phyloP scores from a whole-genome alignment of 1,139 yeast genomes.

The Yamadazyma sp. region DNA sequence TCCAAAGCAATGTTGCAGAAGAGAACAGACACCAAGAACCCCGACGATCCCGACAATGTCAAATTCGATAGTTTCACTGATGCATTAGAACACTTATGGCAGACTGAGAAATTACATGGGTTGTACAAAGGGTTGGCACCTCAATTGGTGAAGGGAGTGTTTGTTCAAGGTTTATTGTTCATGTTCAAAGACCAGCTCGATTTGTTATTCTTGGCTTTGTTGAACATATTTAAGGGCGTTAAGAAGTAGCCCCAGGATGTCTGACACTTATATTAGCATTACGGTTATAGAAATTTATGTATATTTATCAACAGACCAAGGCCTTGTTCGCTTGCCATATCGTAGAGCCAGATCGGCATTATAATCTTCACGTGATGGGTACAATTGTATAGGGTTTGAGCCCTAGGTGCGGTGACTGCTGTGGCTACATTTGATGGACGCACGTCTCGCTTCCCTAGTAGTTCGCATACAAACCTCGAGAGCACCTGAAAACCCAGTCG shows the following conservation, averaged over 20 bases:
- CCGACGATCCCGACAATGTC: constrained; percentile 33
- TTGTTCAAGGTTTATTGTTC: constrained; percentile 83
- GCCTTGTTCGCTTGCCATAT: too few species aligned
- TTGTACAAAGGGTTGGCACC: constrained; percentile 79
- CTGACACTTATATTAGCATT: background rate
- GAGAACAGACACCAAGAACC: constrained; percentile 22
- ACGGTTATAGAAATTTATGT: background rate
- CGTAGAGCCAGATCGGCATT: too few species aligned
- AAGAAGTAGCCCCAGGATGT: background rate
- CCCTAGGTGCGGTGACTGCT: too few species aligned
- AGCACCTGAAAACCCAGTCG: background rate
- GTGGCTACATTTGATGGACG: too few species aligned
- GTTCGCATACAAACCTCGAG: too few species aligned
- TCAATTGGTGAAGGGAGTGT: constrained; percentile 76
- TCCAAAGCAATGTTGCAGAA: constrained; percentile 82
- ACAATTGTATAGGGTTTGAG: too few species aligned
- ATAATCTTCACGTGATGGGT: too few species aligned
- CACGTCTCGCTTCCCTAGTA: too few species aligned
- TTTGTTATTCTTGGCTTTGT: constrained; percentile 39
- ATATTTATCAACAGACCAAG: too few species aligned
- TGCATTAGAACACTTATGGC: constrained; percentile 47
- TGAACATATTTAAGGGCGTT: constrained; percentile 29
- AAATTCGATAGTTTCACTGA: constrained; percentile 41
- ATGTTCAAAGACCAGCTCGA: constrained; percentile 77
- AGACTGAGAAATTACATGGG: constrained; percentile 38